Base-by-base conservation (phyloP, 179 eudicot species). In the Beta macrorhiza region DNA sequence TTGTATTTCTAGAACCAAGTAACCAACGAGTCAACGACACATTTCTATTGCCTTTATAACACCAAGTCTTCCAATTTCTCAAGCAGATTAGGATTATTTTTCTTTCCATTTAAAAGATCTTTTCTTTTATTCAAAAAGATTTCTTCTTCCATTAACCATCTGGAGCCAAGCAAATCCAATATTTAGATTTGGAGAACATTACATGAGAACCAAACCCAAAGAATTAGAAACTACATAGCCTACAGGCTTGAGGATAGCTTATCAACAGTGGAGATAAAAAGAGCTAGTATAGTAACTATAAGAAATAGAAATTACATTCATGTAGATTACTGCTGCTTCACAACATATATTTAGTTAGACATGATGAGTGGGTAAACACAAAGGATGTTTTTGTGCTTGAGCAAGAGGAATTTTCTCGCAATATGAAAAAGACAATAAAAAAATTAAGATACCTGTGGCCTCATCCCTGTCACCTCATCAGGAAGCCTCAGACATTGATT, bases 401-500 rank as follows among this genome's bases (percentile, higher is more conserved):
- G 37, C 45, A 47, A 37, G 42, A 72, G 14, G 19, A 11, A n/a
- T 55, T 32, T 12, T 62, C 64, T n/a, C 72, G 20, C 17, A 53
- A n/a, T 59, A 20, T 5, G 42, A 56, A 29, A 29, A 72, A n/a
- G 62, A 52, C 3, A 53, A 32, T 17, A 25, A 45, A 14, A 58
- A 63, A 42, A 37, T 61, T 37, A 69, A 71, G 14, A 53, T 89
- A 92, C 99, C 97, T 87, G 81, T 15, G 99, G 99, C 78, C 84
- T 92, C 87, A 82, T 84, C 81, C 99, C 98, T 51, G 89, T 76
- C 76, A 95, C 83, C 84, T 95, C 98, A 83, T 93, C 90, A 58
- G 99, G 99, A 80, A 95, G 98, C 80, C 90, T 89, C 73, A 89
- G 25, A 79, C 99, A 93, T 81, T 91, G 97, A 83, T 87, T 93